Evolutionary conservation across 306 rosid species (phyloP), one percentile per base, ranked within the genome.

Genomic region (Cyamopsis tetragonoloba): DNA sequence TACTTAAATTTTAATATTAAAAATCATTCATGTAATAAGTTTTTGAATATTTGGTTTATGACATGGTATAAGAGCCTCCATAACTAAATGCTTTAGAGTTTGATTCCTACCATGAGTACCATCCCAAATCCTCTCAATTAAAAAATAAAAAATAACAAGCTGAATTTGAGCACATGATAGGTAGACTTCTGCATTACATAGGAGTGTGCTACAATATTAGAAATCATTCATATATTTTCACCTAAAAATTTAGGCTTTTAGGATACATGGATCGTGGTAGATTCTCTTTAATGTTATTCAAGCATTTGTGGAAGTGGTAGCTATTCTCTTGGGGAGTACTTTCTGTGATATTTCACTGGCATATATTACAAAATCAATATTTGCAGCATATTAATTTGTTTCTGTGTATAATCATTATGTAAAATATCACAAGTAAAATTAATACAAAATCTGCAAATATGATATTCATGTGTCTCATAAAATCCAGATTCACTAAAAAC

Each of bases 291-390:
- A 38, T 57, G 50, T 22, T 38, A 57, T 41, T 7, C 28, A 32
- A 46, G 18, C 17, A 20, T 55, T 66, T 57, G 56, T 18, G 20
- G 76, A 43, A 66, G 57, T 68, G 65, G 49, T 28, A 48, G 51
- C 66, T 44, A n/a, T 67, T n/a, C 24, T 42, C 30, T 9, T 15
- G 13, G 3, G 44, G 47, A 30, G 28, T 13, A 54, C 59, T 62
- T 59, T 44, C 27, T 27, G 18, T 26, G 12, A 17, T 41, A 53
- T 70, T 23, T 68, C 46, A 9, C 0, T 65, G 47, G 12, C 28
- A 19, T 10, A 24, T 67, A 4, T 12, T 34, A 31, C 42, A 28
- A 17, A n/a, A 47, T 58, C 61, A 55, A 65, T 37, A 11, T 4
- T 44, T 38, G 48, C 19, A 4, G 17, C 7, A 22, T 15, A 38